Evolutionary conservation across 768 basidiomycete genomes (phyloP).

Genomic region (Tulasnella sp.): DNA sequence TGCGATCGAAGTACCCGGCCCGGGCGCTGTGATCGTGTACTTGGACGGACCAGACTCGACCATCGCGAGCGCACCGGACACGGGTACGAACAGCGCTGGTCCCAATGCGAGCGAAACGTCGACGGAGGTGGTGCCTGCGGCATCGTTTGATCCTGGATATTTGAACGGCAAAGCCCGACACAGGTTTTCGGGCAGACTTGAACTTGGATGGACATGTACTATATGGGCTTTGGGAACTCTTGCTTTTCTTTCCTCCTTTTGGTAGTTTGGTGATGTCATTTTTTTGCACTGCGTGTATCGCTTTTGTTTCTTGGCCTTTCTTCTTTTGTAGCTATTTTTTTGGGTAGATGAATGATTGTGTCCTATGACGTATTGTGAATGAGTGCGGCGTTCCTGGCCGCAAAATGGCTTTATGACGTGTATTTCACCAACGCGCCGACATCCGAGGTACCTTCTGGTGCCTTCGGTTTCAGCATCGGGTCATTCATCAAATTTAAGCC

Average conservation of each 20-base stretch:
- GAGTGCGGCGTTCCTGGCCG: too few relatives aligned
- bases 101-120: neutral
- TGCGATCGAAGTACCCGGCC: slow-evolving; percentile 24
- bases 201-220: slow-evolving; percentile 3
- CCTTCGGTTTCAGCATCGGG: too few relatives aligned
- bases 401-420: neutral
- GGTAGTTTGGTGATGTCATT: neutral
- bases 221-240: neutral
- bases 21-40: slow-evolving; percentile 26
- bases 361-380: neutral
- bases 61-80: neutral
- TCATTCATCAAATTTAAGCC: too few relatives aligned
- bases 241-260: neutral
- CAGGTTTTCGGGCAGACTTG: neutral
- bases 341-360: too few relatives aligned
- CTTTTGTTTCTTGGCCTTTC: neutral
- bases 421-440: neutral
- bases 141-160: slow-evolving; percentile 14
- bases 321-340: neutral
- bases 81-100: neutral
- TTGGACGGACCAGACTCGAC: slow-evolving; percentile 11
- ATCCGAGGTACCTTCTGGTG: too few relatives aligned
- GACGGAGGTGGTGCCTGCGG: neutral
- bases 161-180: slow-evolving; percentile 6
- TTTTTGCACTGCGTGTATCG: neutral